A percentile compares a stretch with the other conserved stretches of the same genome.
These are phyloP conservation scores for Chaetomiaceae sp. DNA, from an alignment of 2,329 filamentous ascomycete species.

Conservation along the genomic window DNA sequence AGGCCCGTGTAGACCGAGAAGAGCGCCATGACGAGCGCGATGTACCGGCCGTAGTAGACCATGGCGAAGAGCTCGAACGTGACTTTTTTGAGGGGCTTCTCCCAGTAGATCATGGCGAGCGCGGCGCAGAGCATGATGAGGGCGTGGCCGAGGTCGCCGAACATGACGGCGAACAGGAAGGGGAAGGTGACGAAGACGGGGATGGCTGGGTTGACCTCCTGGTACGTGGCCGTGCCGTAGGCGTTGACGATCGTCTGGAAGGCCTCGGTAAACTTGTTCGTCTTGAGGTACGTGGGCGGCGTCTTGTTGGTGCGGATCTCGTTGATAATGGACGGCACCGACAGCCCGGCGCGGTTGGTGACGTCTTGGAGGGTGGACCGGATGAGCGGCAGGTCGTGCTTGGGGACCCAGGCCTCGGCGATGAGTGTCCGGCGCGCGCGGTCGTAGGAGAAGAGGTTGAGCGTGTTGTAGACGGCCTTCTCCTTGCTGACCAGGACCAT, in stretches of 20 bases:
- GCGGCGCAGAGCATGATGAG: conserved; percentile 81
- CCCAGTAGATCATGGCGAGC: conserved; percentile 92
- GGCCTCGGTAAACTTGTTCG: conserved; percentile 95
- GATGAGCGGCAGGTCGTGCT: conserved; percentile 82
- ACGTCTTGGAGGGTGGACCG: conserved; percentile 93
- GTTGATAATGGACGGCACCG: conserved; percentile 98
- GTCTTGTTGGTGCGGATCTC: conserved; percentile 97
- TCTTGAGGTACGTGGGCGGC: conserved; percentile 94
- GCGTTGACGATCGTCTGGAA: conserved; percentile 99
- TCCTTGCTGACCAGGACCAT: conserved; percentile 98
- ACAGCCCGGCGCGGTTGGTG: conserved; percentile 89
- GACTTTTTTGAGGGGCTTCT: conserved; percentile 89
- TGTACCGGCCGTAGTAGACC: conserved; percentile 98
- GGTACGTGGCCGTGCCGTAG: conserved; percentile 95
- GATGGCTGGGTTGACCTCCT: conserved; percentile 92
- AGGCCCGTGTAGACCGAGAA: conserved; percentile 97
- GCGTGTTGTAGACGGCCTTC: conserved; percentile 92
- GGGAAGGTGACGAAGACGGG: conserved; percentile 97
- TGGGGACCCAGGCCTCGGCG: conserved; percentile 95
- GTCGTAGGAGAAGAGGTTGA: conserved; percentile 97
- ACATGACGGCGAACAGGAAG: conserved; percentile 99
- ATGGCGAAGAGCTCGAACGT: conserved; percentile 92
- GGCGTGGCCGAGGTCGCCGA: conserved; percentile 94
- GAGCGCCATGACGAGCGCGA: conserved; percentile 95
- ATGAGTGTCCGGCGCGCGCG: conserved; percentile 93